These are phyloP conservation scores for Erigeron canadensis DNA, from an alignment of 129 eudicot species.

Conservation along the genomic window DNA sequence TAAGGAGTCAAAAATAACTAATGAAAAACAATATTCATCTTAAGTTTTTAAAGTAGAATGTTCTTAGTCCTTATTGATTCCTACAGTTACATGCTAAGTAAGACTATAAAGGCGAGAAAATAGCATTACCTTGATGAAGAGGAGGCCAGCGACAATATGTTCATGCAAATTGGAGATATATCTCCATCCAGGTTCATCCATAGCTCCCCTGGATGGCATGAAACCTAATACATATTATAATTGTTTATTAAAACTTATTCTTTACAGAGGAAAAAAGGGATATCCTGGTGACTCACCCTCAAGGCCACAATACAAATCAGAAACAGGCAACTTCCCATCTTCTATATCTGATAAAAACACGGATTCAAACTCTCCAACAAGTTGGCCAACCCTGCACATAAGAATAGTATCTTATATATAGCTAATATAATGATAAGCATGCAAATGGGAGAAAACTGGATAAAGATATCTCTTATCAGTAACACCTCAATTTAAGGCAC, in stretches of 20 bases:
- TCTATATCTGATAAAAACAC: slow-evolving; percentile 58
- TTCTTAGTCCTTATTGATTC: neutral
- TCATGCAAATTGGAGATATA: slow-evolving; percentile 77
- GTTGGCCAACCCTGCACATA: slow-evolving; percentile 64
- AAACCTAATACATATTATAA: neutral
- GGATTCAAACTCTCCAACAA: slow-evolving; percentile 82
- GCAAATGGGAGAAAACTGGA: neutral
- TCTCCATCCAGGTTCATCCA: slow-evolving; percentile 96
- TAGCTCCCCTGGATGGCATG: slow-evolving; percentile 55
- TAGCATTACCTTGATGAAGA: slow-evolving; percentile 47
- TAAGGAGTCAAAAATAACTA: neutral
- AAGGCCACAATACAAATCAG: slow-evolving; percentile 54
- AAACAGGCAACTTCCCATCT: slow-evolving; percentile 46
- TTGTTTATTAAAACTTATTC: slow-evolving; percentile 1
- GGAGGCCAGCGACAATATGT: slow-evolving; percentile 66
- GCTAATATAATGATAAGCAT: slow-evolving; percentile 3
- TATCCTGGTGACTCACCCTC: slow-evolving; percentile 51
- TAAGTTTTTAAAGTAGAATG: neutral
- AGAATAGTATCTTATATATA: neutral
- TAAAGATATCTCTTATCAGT: neutral
- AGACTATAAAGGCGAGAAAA: neutral
- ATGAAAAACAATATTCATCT: slow-evolving; percentile 11
- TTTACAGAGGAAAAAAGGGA: slow-evolving; percentile 1
- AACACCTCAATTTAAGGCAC: neutral
- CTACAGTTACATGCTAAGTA: neutral